Evolutionary conservation across 1,139 yeast species (phyloP).

Genomic region (Suhomyces terraborum): DNA sequence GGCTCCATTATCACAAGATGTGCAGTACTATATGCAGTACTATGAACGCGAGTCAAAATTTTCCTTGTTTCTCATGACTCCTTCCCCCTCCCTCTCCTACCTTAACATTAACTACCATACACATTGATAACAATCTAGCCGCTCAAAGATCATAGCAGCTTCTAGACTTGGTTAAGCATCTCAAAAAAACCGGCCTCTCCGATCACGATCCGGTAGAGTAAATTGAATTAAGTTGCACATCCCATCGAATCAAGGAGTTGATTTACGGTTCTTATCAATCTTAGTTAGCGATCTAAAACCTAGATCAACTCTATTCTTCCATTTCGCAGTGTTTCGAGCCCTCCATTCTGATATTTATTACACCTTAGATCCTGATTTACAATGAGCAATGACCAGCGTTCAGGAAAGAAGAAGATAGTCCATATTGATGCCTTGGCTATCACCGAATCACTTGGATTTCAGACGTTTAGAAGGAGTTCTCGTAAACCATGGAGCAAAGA

Average conservation of each 20-base stretch:
- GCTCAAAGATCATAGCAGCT: neutral
- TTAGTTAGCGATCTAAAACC: no score
- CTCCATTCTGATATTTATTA: no score
- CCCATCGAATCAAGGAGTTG: no score
- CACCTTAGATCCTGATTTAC: neutral
- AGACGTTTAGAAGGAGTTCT: slow-evolving; percentile 63
- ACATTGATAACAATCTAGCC: neutral
- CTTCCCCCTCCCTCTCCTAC: slow-evolving; percentile 7
- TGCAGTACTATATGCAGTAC: slow-evolving; percentile 7
- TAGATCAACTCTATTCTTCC: no score
- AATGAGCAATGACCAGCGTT: slow-evolving; percentile 8
- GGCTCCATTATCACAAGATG: neutral
- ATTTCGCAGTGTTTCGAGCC: no score
- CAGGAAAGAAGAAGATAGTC: slow-evolving; percentile 17
- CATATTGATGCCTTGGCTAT: slow-evolving; percentile 67
- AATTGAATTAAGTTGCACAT: no score
- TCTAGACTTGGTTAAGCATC: neutral
- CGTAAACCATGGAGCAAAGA: slow-evolving; percentile 70
- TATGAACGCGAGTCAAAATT: slow-evolving; percentile 12
- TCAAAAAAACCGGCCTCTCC: no score
- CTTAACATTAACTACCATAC: neutral
- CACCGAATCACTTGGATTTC: slow-evolving; percentile 75
- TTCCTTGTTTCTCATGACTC: slow-evolving; percentile 13
- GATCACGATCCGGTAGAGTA: no score
- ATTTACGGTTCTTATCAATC: no score